Base-by-base conservation (phyloP, 1,284 basidiomycete genomes). In the Neonothopanus nambi region DNA sequence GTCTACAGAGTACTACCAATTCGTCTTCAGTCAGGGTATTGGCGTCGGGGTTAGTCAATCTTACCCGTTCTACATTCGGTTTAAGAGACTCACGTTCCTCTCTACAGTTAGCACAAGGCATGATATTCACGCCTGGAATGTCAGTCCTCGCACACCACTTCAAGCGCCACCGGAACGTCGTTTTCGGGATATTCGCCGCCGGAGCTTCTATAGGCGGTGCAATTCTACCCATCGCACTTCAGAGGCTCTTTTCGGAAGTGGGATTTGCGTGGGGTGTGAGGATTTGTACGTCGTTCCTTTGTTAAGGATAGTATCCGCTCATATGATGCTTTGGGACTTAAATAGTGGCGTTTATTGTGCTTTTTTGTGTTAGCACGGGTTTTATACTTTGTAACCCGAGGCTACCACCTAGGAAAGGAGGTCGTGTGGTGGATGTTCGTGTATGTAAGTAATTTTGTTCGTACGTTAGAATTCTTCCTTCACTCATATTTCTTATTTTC, bases 111-210 rank as follows among this genome's bases (percentile, higher is more conserved):
- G 51, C 59, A 21, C 55, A 56, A 48, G 61, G 61, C 23, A 5
- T 59, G 17, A 21, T 62, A 42, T 62, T 57, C 44, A 58, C 61
- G 5, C 59, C 61, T 8, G 26, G 48, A 15, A 47, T 62, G 43
- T 55, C 61, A 1, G 55, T 55, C 9, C 56, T 60, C n/a, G 57
- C 59, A 18, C 61, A 62, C 49, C 59, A 62, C 41, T 62, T 62
- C 18, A 52, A 57, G 17, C 53, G 54, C 28, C 30, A 52, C 44
- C 50, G 52, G 15, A 59, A 54, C 12, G 4, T 59, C 5, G 59
- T 59, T n/a, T 62, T 62, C 21, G 61, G 61, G 2, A 55, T 62
- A 9, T 59, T 59, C 40, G 57, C 59, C n/a, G 37, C 54, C 13
- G 61, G 61, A 11, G 59, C 59, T 24, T 60, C 59, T 2, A 48